Conservation (phyloP, 805 yeast genomes). For the Priceomyces fermenticarens region DNA sequence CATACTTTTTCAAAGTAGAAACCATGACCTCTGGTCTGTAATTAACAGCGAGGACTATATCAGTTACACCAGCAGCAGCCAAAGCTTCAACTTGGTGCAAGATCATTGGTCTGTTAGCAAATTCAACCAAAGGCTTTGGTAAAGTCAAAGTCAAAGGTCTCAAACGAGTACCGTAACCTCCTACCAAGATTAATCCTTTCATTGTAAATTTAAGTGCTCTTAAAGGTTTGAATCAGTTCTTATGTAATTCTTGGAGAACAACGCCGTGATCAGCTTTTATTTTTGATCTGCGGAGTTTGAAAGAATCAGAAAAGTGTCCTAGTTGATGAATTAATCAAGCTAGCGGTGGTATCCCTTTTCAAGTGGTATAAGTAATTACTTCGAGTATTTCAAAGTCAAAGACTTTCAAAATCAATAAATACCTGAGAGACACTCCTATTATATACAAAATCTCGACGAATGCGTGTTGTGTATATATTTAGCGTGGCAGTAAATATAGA, state of each 20-base stretch:
- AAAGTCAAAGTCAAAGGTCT: conserved; percentile 95
- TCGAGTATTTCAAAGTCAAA: conserved; percentile 1
- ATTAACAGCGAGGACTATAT: conserved; percentile 96
- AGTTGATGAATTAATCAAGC: too few relatives aligned
- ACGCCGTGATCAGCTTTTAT: too few relatives aligned
- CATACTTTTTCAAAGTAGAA: conserved; percentile 88
- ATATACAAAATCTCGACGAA: conserved; percentile 3
- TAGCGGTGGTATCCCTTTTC: too few relatives aligned
- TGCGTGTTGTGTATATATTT: conserved; percentile 8
- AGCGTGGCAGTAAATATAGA: conserved; percentile 8
- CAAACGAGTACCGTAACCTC: conserved; percentile 99
- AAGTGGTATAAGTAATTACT: too few relatives aligned
- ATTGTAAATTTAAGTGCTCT: conserved; percentile 29
- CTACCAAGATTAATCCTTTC: conserved; percentile 98
- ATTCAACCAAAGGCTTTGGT: conserved; percentile 97
- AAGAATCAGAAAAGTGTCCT: too few relatives aligned
- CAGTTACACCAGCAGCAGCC: conserved; percentile 98
- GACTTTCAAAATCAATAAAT: not conserved
- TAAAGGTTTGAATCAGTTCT: too few relatives aligned
- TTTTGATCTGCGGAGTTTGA: too few relatives aligned
- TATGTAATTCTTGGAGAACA: too few relatives aligned
- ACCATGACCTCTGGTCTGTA: conserved; percentile 99
- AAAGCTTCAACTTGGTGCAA: conserved; percentile 97
- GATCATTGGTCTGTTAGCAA: conserved; percentile 99
- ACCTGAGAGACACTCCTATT: conserved; percentile 1